These are phyloP conservation scores for Corymbia citriodora DNA, from an alignment of 441 rosid genomes.

Conservation along the genomic window DNA sequence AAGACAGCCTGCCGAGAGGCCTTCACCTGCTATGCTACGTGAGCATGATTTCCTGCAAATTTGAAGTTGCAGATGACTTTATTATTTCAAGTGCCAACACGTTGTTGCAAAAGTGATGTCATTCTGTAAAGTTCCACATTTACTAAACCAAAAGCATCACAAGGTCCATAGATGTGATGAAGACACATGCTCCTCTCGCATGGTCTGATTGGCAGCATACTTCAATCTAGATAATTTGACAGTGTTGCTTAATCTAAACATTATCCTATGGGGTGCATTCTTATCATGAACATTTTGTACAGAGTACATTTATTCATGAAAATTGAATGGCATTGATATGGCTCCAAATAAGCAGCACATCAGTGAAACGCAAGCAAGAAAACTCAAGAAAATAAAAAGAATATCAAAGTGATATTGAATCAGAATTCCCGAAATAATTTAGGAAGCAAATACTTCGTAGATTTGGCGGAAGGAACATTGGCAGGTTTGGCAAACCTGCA, in stretches of 20 bases:
- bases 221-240: background rate
- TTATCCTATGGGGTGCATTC: background rate
- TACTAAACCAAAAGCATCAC: background rate
- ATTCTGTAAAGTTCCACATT: background rate
- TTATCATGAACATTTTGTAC: background rate
- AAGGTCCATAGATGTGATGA: background rate
- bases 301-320: background rate
- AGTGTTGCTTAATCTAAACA: background rate
- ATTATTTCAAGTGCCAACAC: background rate
- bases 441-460: too few relatives aligned
- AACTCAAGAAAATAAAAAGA: background rate
- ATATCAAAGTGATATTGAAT: fast-evolving
- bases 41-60: slow-evolving; percentile 60
- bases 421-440: fast-evolving
- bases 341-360: background rate
- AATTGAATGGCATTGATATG: background rate
- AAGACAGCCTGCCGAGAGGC: slow-evolving; percentile 82
- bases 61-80: background rate
- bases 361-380: fast-evolving
- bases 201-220: background rate
- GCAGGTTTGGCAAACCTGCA: too few relatives aligned
- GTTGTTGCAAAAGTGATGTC: background rate
- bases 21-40: slow-evolving; percentile 59
- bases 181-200: background rate
- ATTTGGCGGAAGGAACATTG: too few relatives aligned